Evolutionary conservation across 441 rosid genomes (phyloP).

Genomic region (Bruguiera hainesii): DNA sequence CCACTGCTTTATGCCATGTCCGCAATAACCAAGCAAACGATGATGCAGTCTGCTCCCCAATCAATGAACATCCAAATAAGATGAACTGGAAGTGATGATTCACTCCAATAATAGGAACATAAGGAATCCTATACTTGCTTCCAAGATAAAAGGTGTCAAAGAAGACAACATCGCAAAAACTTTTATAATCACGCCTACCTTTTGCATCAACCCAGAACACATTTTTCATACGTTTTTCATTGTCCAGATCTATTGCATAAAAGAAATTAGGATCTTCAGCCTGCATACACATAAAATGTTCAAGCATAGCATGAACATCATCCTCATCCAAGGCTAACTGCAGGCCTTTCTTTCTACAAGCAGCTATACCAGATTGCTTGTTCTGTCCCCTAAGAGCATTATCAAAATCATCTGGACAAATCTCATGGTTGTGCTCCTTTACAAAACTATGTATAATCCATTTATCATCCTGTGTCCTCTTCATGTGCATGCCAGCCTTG

Average conservation of each 20-base stretch:
- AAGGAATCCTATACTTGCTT: slow-evolving; percentile 43
- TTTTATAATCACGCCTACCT: slow-evolving; percentile 46
- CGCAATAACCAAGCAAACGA: slow-evolving; percentile 51
- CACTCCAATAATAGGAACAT: slow-evolving; percentile 56
- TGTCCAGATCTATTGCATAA: slow-evolving; percentile 55
- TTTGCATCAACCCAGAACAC: slow-evolving; percentile 63
- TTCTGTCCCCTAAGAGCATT: slow-evolving; percentile 38
- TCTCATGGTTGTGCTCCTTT: slow-evolving; percentile 68
- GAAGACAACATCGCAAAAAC: slow-evolving; percentile 53
- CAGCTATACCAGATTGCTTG: slow-evolving; percentile 32
- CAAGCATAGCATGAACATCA: slow-evolving; percentile 44
- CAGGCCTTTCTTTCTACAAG: slow-evolving; percentile 45
- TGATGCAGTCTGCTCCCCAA: slow-evolving; percentile 48
- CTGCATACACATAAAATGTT: slow-evolving; percentile 49
- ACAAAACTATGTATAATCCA: slow-evolving; percentile 51
- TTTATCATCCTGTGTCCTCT: slow-evolving; percentile 53
- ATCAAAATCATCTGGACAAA: slow-evolving; percentile 46
- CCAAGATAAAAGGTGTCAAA: slow-evolving; percentile 50
- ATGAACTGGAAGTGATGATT: slow-evolving; percentile 46
- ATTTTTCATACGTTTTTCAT: slow-evolving; percentile 40
- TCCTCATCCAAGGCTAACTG: slow-evolving; percentile 39
- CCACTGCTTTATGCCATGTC: slow-evolving; percentile 59
- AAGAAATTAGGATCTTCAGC: slow-evolving; percentile 53
- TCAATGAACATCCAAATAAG: slow-evolving; percentile 58
- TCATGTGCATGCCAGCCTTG: slow-evolving; percentile 68